Percentiles rank a stretch among this genome's conserved stretches.
Evolutionary conservation across 257 asterid genomes (phyloP).

Genomic region (Verbascum thapsus): DNA sequence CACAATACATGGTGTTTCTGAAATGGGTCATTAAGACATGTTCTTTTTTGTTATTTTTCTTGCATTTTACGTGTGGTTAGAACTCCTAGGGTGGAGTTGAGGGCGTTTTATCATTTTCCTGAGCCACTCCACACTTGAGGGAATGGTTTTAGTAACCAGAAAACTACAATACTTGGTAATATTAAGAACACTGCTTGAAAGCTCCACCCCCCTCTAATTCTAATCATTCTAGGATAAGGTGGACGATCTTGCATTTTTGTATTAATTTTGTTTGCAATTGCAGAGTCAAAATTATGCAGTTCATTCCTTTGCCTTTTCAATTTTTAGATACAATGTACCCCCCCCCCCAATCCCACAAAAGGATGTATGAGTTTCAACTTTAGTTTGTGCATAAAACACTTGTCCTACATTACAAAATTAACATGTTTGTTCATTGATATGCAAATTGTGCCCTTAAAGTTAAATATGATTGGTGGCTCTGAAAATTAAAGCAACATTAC

Average conservation of each 20-base stretch:
- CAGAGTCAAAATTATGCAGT: slow-evolving; percentile 6
- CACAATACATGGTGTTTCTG: slow-evolving; percentile 5
- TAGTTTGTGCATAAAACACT: no score
- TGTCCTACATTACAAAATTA: no score
- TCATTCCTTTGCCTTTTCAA: slow-evolving; percentile 20
- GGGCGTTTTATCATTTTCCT: slow-evolving; percentile 3
- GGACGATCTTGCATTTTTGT: neutral
- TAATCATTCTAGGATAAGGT: neutral
- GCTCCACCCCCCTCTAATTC: neutral
- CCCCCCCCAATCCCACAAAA: no score
- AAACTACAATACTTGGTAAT: neutral
- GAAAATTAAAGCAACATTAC: no score
- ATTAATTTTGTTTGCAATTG: neutral
- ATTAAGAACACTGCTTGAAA: neutral
- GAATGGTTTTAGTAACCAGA: neutral
- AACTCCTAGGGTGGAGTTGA: slow-evolving; percentile 13
- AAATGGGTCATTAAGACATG: slow-evolving; percentile 16
- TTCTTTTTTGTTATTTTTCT: neutral
- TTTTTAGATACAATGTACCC: slow-evolving; percentile 1
- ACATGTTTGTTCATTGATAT: no score
- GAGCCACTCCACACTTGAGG: slow-evolving; percentile 1
- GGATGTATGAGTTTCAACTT: no score
- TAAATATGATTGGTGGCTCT: no score
- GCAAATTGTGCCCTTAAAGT: no score
- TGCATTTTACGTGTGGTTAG: neutral